phyloP scores from a whole-genome alignment of 345 rosid genomes.

The Limnanthes douglasii region DNA sequence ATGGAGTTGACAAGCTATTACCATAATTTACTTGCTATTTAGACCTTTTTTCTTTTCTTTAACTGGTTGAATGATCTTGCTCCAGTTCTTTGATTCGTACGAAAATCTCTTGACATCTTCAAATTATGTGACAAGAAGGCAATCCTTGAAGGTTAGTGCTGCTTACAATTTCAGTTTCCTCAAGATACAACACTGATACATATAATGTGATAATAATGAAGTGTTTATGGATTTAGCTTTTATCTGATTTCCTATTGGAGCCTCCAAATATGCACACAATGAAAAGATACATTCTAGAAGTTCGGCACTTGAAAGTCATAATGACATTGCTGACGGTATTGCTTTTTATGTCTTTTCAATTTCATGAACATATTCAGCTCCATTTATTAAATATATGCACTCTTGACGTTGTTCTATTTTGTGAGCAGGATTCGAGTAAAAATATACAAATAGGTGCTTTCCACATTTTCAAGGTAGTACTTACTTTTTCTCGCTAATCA shows the following conservation, averaged over 20 bases:
- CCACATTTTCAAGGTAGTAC: slow-evolving; percentile 85
- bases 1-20: slow-evolving; percentile 1
- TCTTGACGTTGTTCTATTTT: slow-evolving; percentile 2
- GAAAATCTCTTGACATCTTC: slow-evolving; percentile 76
- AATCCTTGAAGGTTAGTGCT: slow-evolving; percentile 76
- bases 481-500: neutral
- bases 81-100: slow-evolving; percentile 82
- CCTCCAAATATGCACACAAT: slow-evolving; percentile 70
- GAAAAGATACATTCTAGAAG: slow-evolving; percentile 89
- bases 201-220: slow-evolving; percentile 1
- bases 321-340: slow-evolving; percentile 79
- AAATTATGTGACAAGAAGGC: slow-evolving; percentile 94
- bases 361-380: slow-evolving; percentile 4
- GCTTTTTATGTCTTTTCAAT: neutral
- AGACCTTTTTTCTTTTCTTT: slow-evolving; percentile 3
- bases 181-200: too few species aligned
- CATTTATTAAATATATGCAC: neutral
- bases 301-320: slow-evolving; percentile 78
- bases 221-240: slow-evolving; percentile 43
- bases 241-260: slow-evolving; percentile 89
- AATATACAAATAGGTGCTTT: slow-evolving; percentile 86
- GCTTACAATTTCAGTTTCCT: slow-evolving; percentile 1
- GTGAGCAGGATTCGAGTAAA: slow-evolving; percentile 81
- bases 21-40: neutral
- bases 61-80: slow-evolving; percentile 15